Evolutionary conservation across 208 protist species (phyloP).

Genomic region (Acanthamoeba healyi): DNA sequence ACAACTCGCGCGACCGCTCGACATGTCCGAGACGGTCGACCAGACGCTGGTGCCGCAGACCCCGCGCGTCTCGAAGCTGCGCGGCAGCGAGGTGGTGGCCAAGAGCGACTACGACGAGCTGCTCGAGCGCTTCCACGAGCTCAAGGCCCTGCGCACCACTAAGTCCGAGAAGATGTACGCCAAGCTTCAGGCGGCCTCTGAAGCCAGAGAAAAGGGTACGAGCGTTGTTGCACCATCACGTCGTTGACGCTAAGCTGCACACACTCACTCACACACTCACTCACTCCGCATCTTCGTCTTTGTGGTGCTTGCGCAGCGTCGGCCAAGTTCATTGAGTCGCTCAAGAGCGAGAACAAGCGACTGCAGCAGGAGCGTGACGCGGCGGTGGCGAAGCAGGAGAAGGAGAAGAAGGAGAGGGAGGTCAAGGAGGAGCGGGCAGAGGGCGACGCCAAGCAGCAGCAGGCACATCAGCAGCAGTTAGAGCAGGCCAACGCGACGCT

Average conservation of each 20-base stretch:
- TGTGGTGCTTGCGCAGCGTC: slow-evolving; percentile 17
- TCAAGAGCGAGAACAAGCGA: neutral
- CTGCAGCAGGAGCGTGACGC: neutral
- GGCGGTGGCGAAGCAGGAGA: neutral
- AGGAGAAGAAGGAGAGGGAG: neutral
- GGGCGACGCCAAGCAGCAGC: neutral
- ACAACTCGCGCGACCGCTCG: slow-evolving; percentile 27
- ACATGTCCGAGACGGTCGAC: neutral
- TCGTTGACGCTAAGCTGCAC: no score
- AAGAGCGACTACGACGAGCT: slow-evolving; percentile 71
- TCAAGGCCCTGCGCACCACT: slow-evolving; percentile 61
- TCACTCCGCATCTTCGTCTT: neutral
- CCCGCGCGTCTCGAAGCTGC: slow-evolving; percentile 1
- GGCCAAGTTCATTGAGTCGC: neutral
- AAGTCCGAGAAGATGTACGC: slow-evolving; percentile 61
- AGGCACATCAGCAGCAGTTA: neutral
- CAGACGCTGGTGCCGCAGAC: slow-evolving; percentile 35
- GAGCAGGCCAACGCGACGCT: neutral
- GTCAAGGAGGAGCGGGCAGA: neutral
- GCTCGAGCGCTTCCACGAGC: slow-evolving; percentile 30
- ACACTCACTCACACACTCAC: no score
- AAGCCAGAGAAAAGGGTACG: slow-evolving; percentile 61
- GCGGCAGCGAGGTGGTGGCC: slow-evolving; percentile 50
- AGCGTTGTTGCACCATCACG: no score
- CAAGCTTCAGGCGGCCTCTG: slow-evolving; percentile 36